These are phyloP conservation scores for Saccharomyces hybrid DNA, from an alignment of 1,139 yeast genomes.

Conservation along the genomic window DNA sequence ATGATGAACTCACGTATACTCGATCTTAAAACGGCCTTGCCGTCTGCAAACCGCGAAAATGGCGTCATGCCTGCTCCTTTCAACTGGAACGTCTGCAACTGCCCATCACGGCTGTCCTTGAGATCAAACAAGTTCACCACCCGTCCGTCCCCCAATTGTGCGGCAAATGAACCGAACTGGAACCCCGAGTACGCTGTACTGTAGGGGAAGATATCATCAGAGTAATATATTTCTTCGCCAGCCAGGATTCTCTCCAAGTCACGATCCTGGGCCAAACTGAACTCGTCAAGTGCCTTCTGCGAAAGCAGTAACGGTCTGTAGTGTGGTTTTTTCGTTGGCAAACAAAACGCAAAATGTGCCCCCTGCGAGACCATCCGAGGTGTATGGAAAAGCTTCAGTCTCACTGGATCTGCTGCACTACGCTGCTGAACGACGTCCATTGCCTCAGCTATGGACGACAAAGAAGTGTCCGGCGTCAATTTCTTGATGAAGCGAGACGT, in stretches of 20 bases:
- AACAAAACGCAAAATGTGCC: slow-evolving; percentile 66
- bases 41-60: slow-evolving; percentile 90
- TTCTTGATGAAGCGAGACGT: slow-evolving; percentile 10
- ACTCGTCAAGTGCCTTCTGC: slow-evolving; percentile 54
- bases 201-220: slow-evolving; percentile 60
- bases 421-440: slow-evolving; percentile 4
- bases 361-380: slow-evolving; percentile 52
- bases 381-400: slow-evolving; percentile 34
- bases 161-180: slow-evolving; percentile 95
- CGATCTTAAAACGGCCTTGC: slow-evolving; percentile 85
- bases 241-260: slow-evolving; percentile 52
- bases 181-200: slow-evolving; percentile 93
- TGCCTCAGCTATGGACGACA: slow-evolving; percentile 9
- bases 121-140: slow-evolving; percentile 76
- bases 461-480: slow-evolving; percentile 11
- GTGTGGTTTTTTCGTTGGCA: slow-evolving; percentile 54
- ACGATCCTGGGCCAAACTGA: slow-evolving; percentile 41
- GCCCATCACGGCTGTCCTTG: slow-evolving; percentile 33
- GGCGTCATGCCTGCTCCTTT: slow-evolving; percentile 94
- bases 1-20: slow-evolving; percentile 82
- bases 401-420: slow-evolving; percentile 4
- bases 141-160: slow-evolving; percentile 94
- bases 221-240: slow-evolving; percentile 46
- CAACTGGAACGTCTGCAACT: slow-evolving; percentile 46
- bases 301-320: slow-evolving; percentile 55